phyloP scores from a whole-genome alignment of 2,329 filamentous ascomycete species.

The Aureobasidium sp. region DNA sequence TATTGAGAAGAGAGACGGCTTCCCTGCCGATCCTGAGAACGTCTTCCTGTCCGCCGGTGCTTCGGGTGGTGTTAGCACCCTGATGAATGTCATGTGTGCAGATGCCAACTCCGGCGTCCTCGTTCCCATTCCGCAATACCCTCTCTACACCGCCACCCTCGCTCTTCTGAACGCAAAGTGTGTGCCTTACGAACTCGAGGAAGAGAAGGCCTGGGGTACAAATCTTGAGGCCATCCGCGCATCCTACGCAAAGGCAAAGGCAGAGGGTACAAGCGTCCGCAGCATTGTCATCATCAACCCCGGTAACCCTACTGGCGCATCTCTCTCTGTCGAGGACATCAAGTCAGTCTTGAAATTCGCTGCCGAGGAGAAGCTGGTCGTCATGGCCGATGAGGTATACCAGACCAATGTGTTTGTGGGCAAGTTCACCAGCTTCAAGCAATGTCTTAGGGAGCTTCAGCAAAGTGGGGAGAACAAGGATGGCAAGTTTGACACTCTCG shows the following conservation, averaged over 20 bases:
- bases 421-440: slow-evolving; percentile 93
- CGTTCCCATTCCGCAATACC: slow-evolving; percentile 95
- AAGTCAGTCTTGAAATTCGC: slow-evolving; percentile 80
- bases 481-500: slow-evolving; percentile 72
- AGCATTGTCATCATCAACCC: slow-evolving; percentile 97
- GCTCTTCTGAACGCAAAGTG: slow-evolving; percentile 74
- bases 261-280: slow-evolving; percentile 74
- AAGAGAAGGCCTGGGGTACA: slow-evolving; percentile 79
- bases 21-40: slow-evolving; percentile 67
- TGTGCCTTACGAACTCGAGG: slow-evolving; percentile 91
- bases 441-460: slow-evolving; percentile 73
- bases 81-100: slow-evolving; percentile 82
- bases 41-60: slow-evolving; percentile 90
- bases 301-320: slow-evolving; percentile 91
- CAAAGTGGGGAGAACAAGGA: slow-evolving; percentile 51
- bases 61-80: slow-evolving; percentile 88
- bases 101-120: slow-evolving; percentile 71
- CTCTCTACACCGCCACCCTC: slow-evolving; percentile 90
- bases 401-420: slow-evolving; percentile 97
- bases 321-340: slow-evolving; percentile 69
- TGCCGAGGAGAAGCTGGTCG: slow-evolving; percentile 72
- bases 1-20: slow-evolving; percentile 82
- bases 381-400: slow-evolving; percentile 96
- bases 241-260: slow-evolving; percentile 65
- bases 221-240: slow-evolving; percentile 69